Conservation (phyloP, 2,329 filamentous ascomycete genomes). For the Cordyceps javanica region DNA sequence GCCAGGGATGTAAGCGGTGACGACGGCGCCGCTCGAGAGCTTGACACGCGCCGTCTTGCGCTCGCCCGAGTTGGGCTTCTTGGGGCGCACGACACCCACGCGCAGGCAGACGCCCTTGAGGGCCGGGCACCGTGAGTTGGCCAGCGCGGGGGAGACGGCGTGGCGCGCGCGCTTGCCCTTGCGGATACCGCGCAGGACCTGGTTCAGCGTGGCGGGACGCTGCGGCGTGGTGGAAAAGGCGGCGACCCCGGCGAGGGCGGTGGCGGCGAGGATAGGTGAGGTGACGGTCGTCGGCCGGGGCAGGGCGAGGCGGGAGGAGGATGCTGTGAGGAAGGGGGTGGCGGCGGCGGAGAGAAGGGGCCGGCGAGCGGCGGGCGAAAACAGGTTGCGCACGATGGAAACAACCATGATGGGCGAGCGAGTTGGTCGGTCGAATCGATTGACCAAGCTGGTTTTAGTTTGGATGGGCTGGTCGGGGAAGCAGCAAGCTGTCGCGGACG, state of each 20-base stretch:
- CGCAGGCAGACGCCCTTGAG: slow-evolving; percentile 96
- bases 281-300: slow-evolving; percentile 15
- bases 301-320: slow-evolving; percentile 14
- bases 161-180: slow-evolving; percentile 75
- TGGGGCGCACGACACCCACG: slow-evolving; percentile 88
- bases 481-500: not conserved
- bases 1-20: slow-evolving; percentile 92
- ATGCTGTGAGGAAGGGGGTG: slow-evolving; percentile 19
- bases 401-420: slow-evolving; percentile 27
- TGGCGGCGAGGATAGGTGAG: slow-evolving; percentile 26
- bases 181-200: slow-evolving; percentile 71
- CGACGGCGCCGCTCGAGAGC: slow-evolving; percentile 76
- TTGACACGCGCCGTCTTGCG: slow-evolving; percentile 90
- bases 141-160: slow-evolving; percentile 79
- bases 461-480: not conserved
- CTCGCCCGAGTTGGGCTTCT: slow-evolving; percentile 98
- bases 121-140: slow-evolving; percentile 61
- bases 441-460: slow-evolving; percentile 1
- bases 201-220: slow-evolving; percentile 61
- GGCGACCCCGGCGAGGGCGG: slow-evolving; percentile 21
- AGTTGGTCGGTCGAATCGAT: too few relatives aligned
- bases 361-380: slow-evolving; percentile 26
- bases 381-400: slow-evolving; percentile 29
- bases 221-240: slow-evolving; percentile 53
- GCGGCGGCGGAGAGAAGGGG: slow-evolving; percentile 20